These are phyloP conservation scores for Phaeosphaeria sp. DNA, from an alignment of 2,329 filamentous ascomycete species.

Conservation along the genomic window DNA sequence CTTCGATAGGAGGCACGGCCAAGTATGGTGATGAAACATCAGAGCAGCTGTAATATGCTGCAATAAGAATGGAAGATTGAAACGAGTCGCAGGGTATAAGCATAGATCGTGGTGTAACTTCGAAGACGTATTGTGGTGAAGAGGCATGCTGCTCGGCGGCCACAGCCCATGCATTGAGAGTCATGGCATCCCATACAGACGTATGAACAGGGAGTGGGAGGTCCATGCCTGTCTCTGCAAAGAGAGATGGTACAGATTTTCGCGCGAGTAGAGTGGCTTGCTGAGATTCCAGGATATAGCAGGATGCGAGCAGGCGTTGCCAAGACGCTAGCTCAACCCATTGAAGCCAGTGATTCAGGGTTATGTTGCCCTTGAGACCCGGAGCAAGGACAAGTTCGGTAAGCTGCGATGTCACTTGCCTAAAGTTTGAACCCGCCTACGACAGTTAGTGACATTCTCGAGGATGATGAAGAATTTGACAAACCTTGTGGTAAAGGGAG, in stretches of 20 bases:
- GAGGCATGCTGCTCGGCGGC: conserved; percentile 26
- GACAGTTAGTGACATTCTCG: conserved; percentile 14
- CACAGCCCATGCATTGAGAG: conserved; percentile 29
- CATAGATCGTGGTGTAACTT: conserved; percentile 22
- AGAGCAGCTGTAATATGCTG: conserved; percentile 38
- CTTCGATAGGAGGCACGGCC: conserved; percentile 10
- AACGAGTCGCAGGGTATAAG: conserved; percentile 36
- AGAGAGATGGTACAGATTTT: conserved; percentile 21
- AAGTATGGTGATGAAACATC: conserved; percentile 21
- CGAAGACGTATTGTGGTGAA: conserved; percentile 31
- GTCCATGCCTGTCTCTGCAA: conserved; percentile 31
- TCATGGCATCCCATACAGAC: conserved; percentile 47
- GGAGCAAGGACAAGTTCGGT: conserved; percentile 21
- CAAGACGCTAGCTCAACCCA: conserved; percentile 43
- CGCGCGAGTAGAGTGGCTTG: conserved; percentile 43
- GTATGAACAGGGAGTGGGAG: conserved; percentile 48
- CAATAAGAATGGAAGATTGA: conserved; percentile 48
- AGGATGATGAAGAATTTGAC: background rate
- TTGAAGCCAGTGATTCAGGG: conserved; percentile 36
- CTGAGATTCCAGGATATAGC: conserved; percentile 52
- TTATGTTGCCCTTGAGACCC: conserved; percentile 25
- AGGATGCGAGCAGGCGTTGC: conserved; percentile 50
- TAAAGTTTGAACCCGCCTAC: conserved; percentile 30
- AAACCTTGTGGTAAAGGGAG: conserved; percentile 45
- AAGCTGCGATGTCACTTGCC: conserved; percentile 22